A percentile compares a stretch with the other conserved stretches of the same genome.
phyloP scores from a whole-genome alignment of 805 yeast species.

The Allodekkera sacchari region DNA sequence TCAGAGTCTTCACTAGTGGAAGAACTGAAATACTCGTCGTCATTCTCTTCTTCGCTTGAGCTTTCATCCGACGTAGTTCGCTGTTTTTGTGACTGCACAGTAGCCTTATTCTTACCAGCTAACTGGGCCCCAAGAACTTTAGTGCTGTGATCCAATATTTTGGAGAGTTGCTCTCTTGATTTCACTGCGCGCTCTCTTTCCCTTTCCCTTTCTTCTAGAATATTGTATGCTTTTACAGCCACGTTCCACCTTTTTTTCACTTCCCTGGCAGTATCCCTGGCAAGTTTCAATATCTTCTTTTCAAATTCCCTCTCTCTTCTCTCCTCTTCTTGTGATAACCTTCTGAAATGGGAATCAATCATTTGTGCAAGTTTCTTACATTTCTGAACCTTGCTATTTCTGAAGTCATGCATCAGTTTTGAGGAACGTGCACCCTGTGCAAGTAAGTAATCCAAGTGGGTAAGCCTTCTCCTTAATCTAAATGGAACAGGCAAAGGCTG shows the following conservation, averaged over 20 bases:
- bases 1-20: slow-evolving; percentile 20
- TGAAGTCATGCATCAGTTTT: slow-evolving; percentile 56
- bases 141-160: slow-evolving; percentile 86
- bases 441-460: slow-evolving; percentile 66
- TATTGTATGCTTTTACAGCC: slow-evolving; percentile 74
- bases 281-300: slow-evolving; percentile 56
- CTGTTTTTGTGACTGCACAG: slow-evolving; percentile 2
- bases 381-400: slow-evolving; percentile 55
- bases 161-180: slow-evolving; percentile 81
- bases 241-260: slow-evolving; percentile 87
- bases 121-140: slow-evolving; percentile 82
- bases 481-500: slow-evolving; percentile 36
- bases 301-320: slow-evolving; percentile 70
- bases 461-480: slow-evolving; percentile 26
- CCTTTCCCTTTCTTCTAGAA: slow-evolving; percentile 65
- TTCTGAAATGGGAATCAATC: slow-evolving; percentile 81
- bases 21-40: slow-evolving; percentile 16
- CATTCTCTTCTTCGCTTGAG: slow-evolving; percentile 14
- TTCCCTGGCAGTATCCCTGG: slow-evolving; percentile 74
- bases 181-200: slow-evolving; percentile 72
- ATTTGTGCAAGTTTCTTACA: slow-evolving; percentile 68
- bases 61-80: slow-evolving; percentile 15
- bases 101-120: slow-evolving; percentile 28
- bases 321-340: slow-evolving; percentile 83
- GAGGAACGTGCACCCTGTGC: slow-evolving; percentile 71